A percentile compares a stretch with the other conserved stretches of the same genome.
Conservation (phyloP, 176 grass and related monocot species). For the Cocos nucifera region DNA sequence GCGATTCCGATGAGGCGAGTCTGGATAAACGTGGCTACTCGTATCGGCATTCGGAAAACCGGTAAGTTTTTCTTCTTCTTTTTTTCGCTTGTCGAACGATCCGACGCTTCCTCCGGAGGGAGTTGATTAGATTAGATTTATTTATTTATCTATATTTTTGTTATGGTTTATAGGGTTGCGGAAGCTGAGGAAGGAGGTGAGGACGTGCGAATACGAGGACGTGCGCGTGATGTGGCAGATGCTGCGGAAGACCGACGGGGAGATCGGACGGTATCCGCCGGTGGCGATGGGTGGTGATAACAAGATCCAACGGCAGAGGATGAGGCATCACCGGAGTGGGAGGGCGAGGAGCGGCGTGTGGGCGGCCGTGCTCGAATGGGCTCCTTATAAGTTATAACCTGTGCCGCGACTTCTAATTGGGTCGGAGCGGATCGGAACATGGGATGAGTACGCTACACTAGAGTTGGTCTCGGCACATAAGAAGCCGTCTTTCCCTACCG, state of each 20-base stretch:
- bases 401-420: neutral
- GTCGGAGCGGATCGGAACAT: too few relatives aligned
- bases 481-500: too few relatives aligned
- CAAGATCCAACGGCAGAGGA: too few relatives aligned
- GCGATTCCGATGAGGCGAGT: conserved; percentile 42
- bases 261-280: neutral
- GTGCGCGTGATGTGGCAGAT: conserved; percentile 80
- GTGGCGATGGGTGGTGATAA: too few relatives aligned
- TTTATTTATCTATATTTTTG: neutral
- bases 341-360: neutral
- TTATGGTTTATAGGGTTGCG: conserved; percentile 31
- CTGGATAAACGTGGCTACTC: conserved; percentile 38
- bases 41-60: conserved; percentile 38
- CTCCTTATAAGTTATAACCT: neutral
- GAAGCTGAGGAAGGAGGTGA: conserved; percentile 45
- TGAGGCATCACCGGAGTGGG: too few relatives aligned
- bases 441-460: too few relatives aligned
- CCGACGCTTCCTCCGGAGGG: neutral
- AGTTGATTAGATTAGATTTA: neutral
- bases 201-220: conserved; percentile 64
- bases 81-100: neutral
- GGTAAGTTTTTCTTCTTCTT: too few relatives aligned
- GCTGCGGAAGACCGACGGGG: conserved; percentile 18
- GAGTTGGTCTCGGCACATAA: too few relatives aligned
- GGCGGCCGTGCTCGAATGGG: neutral